Evolutionary conservation across 768 basidiomycete species (phyloP).

Genomic region (Termitomyces sp.): DNA sequence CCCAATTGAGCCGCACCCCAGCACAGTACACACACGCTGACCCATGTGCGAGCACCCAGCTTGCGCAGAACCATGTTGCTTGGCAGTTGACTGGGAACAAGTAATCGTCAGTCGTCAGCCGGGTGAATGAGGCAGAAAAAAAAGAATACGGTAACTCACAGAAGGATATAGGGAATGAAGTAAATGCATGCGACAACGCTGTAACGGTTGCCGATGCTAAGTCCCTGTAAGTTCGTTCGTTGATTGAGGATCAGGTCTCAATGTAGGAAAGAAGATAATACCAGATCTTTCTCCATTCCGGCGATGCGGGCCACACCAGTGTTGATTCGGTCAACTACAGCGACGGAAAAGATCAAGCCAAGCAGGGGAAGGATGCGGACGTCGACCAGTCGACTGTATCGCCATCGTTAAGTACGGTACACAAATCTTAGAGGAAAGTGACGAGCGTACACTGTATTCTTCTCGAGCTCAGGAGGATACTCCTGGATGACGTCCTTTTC

Average conservation of each 20-base stretch:
- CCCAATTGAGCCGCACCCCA: constrained; percentile 38
- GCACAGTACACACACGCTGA: constrained; percentile 30
- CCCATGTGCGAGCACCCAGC: constrained; percentile 35
- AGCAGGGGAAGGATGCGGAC: constrained; percentile 27
- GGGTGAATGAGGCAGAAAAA: not conserved
- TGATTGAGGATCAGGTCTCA: not conserved
- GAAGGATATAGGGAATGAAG: constrained; percentile 37
- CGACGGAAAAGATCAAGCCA: constrained; percentile 25
- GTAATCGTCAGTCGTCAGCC: not conserved
- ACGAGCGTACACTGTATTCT: not conserved
- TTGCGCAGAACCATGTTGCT: constrained; percentile 34
- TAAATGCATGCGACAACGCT: constrained; percentile 35
- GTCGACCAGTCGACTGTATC: constrained; percentile 24
- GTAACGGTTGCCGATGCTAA: constrained; percentile 26
- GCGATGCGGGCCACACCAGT: constrained; percentile 27
- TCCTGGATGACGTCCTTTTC: not conserved
- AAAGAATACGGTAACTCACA: constrained; percentile 21
- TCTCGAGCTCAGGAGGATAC: not conserved
- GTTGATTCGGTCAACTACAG: constrained; percentile 28
- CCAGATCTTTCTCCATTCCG: constrained; percentile 30
- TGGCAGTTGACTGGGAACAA: constrained; percentile 32
- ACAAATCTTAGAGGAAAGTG: not conserved
- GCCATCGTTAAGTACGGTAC: not conserved
- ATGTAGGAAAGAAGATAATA: not conserved
- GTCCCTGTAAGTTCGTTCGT: constrained; percentile 14